Evolutionary conservation across 2,329 filamentous ascomycete species (phyloP), one percentile per base, ranked within the genome.

Genomic region (Fusarium sp.): DNA sequence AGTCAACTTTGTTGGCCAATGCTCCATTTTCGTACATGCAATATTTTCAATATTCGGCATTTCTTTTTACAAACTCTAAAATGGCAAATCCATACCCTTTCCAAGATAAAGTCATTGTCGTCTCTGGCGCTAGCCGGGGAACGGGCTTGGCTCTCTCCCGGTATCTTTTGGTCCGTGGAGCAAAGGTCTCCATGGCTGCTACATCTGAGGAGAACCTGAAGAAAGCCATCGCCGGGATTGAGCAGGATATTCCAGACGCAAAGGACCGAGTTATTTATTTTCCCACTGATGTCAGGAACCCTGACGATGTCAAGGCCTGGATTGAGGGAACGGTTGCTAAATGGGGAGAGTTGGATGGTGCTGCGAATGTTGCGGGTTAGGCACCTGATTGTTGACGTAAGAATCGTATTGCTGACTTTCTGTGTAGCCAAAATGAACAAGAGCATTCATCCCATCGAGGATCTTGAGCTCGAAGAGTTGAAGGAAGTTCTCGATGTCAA

Each of bases 121-220:
- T 93, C 27, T 89, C 87, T 6, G 88, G 88, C 23, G 87, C 87
- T 14, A 88, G 86, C 76, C 85, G 87, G 41, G 88, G 88, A 23
- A 85, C 89, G 30, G 88, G 88, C 42, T 80, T 88, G 17, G 85
- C 85, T 27, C 81, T 88, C 3, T 82, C 87, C 0, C 79, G 85
- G 35, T 80, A 82, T 50, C 80, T 90, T 18, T 79, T 90, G n/a
- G 73, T 80, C 23, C 67, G 78, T n/a, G 78, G 79, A 11, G 79
- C 78, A n/a, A 75, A 67, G 27, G 69, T 80, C 3, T 80, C 79
- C 10, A 75, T 79, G 55, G 75, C 75, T 18, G 76, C 76, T n/a
- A 71, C 77, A 2, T 75, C 76, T 9, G 70, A 71, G 27, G 71
- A 75, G 10, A 79, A 78, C 20, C 48, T 80, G 18, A 71, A 73